phyloP scores from a whole-genome alignment of 2,329 filamentous ascomycete genomes.

The Cladosporium oxysporum region DNA sequence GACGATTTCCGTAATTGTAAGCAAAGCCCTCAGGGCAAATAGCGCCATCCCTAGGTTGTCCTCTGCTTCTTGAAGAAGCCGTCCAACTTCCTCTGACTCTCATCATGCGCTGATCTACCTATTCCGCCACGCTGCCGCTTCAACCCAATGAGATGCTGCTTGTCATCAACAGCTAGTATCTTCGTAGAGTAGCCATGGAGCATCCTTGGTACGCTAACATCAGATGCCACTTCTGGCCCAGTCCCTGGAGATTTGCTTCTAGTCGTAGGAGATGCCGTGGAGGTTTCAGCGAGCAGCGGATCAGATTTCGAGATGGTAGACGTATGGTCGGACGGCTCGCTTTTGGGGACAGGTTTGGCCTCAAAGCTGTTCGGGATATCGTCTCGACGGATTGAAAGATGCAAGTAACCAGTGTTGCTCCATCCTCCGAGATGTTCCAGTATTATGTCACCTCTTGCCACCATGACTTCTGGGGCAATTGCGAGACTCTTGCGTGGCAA shows the following conservation, averaged over 20 bases:
- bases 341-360: background rate
- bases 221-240: background rate
- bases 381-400: slow-evolving; percentile 34
- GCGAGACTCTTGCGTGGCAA: slow-evolving; percentile 52
- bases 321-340: background rate
- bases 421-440: slow-evolving; percentile 59
- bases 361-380: background rate
- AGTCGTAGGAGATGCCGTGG: background rate
- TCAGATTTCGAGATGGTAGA: background rate
- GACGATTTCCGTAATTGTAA: background rate
- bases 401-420: slow-evolving; percentile 67
- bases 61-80: slow-evolving; percentile 66
- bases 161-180: slow-evolving; percentile 67
- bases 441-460: slow-evolving; percentile 40
- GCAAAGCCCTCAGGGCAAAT: background rate
- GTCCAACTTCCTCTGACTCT: slow-evolving; percentile 72
- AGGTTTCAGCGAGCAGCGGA: background rate
- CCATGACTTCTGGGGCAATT: slow-evolving; percentile 46
- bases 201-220: slow-evolving; percentile 5
- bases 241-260: background rate
- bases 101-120: slow-evolving; percentile 74
- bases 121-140: slow-evolving; percentile 82
- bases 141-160: slow-evolving; percentile 70
- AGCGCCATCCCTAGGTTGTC: background rate
- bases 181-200: slow-evolving; percentile 48